A percentile compares a stretch with the other conserved stretches of the same genome.
phyloP scores from a whole-genome alignment of 768 basidiomycete genomes.

The Suillus weaverae region DNA sequence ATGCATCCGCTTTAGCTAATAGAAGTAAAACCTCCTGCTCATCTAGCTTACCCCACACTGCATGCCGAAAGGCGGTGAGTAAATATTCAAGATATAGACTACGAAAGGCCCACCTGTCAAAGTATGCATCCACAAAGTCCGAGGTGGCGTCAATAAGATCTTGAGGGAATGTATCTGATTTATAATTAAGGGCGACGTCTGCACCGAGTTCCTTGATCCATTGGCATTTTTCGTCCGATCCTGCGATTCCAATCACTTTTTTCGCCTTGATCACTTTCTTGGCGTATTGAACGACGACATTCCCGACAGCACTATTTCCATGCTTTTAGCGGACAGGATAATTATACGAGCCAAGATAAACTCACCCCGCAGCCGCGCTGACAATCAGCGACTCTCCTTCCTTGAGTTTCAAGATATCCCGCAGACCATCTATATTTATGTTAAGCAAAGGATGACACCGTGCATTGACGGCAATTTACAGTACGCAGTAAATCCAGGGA shows the following conservation, averaged over 20 bases:
- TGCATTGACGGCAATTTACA: neutral
- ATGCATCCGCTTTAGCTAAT: neutral
- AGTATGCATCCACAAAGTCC: neutral
- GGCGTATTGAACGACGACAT: neutral
- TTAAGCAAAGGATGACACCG: neutral
- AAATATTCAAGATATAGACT: neutral
- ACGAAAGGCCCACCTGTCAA: neutral
- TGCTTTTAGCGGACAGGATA: neutral
- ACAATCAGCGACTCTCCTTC: neutral
- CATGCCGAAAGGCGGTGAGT: neutral
- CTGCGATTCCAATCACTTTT: neutral
- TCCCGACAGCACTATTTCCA: neutral
- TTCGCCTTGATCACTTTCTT: neutral
- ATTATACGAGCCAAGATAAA: neutral
- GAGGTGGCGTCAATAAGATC: neutral
- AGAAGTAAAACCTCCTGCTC: neutral
- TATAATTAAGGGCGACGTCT: neutral
- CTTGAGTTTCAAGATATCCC: neutral
- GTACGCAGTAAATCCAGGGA: neutral
- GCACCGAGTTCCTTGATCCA: neutral
- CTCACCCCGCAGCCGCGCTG: neutral
- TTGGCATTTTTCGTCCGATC: neutral
- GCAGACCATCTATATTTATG: neutral
- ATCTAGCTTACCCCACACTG: neutral
- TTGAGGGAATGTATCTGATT: neutral